phyloP scores from a whole-genome alignment of 2,329 filamentous ascomycete species.

The Aspergillus sclerotialis region DNA sequence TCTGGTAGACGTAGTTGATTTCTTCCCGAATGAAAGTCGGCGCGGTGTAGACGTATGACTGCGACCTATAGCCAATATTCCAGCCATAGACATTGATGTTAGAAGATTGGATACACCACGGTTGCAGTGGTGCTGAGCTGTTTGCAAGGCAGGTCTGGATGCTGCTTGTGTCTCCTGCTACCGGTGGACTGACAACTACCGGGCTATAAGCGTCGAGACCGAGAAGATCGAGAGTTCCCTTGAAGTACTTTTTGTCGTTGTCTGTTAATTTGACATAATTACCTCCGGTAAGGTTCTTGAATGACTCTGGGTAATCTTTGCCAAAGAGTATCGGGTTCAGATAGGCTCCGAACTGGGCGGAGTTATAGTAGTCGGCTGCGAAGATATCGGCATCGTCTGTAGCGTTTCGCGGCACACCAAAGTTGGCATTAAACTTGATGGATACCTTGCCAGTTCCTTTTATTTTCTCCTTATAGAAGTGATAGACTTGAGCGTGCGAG shows the following conservation, averaged over 20 bases:
- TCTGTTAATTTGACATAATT: conserved; percentile 41
- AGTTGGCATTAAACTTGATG: conserved; percentile 45
- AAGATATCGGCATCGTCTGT: conserved; percentile 16
- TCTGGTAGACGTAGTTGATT: conserved; percentile 55
- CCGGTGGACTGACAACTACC: conserved; percentile 45
- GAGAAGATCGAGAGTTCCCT: conserved; percentile 49
- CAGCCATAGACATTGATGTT: conserved; percentile 46
- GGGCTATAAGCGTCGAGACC: conserved; percentile 55
- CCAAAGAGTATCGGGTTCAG: conserved; percentile 39
- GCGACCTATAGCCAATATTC: conserved; percentile 52
- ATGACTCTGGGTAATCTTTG: conserved; percentile 36
- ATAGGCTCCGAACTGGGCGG: conserved; percentile 35
- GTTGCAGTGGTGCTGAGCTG: conserved; percentile 33
- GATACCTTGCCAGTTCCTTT: conserved; percentile 38
- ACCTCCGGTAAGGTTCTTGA: conserved; percentile 40
- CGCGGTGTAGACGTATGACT: conserved; percentile 53
- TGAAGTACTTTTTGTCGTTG: conserved; percentile 44
- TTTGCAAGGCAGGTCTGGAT: conserved; percentile 45
- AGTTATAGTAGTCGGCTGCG: conserved; percentile 25
- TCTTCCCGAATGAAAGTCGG: conserved; percentile 42
- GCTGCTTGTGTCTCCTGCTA: too few species aligned
- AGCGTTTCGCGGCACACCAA: conserved; percentile 42
- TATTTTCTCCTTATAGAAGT: conserved; percentile 33
- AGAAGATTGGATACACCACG: conserved; percentile 48
- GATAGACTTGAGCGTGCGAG: conserved; percentile 31